Conservation (phyloP, 495 filamentous ascomycete genomes). For the Xylaria cubensis region DNA sequence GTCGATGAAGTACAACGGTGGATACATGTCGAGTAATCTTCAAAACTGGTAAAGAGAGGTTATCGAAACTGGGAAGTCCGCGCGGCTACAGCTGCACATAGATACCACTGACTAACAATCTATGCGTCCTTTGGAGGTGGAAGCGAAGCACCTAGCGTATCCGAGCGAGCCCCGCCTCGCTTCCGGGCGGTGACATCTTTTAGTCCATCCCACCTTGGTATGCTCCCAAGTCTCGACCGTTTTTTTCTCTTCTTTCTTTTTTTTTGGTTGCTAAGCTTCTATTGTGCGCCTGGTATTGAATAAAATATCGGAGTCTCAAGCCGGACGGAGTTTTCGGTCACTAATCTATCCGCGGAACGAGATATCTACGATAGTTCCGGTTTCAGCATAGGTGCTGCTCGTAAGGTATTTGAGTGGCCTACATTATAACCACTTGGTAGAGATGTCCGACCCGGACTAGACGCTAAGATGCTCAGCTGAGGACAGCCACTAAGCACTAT, state of each 20-base stretch:
- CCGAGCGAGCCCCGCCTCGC: background rate
- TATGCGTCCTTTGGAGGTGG: background rate
- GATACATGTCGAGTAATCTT: conserved; percentile 6
- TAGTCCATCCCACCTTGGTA: background rate
- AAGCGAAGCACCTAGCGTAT: conserved; percentile 2
- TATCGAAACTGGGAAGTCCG: background rate
- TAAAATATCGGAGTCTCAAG: background rate
- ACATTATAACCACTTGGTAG: background rate
- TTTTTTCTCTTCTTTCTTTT: background rate
- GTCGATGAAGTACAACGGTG: background rate
- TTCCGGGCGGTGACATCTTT: background rate
- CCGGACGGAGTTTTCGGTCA: background rate
- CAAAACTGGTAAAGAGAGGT: background rate
- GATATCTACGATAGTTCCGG: background rate
- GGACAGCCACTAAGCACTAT: background rate
- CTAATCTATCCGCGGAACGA: background rate
- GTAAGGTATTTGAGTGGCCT: background rate
- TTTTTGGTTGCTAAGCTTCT: background rate
- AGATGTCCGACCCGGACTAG: background rate
- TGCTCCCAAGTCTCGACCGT: background rate
- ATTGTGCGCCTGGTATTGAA: background rate
- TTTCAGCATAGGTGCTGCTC: background rate
- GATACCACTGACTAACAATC: background rate
- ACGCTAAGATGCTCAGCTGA: background rate
- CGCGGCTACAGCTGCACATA: background rate